Conservation (phyloP, 805 yeast species). For the Metschnikowia reukaufii region DNA sequence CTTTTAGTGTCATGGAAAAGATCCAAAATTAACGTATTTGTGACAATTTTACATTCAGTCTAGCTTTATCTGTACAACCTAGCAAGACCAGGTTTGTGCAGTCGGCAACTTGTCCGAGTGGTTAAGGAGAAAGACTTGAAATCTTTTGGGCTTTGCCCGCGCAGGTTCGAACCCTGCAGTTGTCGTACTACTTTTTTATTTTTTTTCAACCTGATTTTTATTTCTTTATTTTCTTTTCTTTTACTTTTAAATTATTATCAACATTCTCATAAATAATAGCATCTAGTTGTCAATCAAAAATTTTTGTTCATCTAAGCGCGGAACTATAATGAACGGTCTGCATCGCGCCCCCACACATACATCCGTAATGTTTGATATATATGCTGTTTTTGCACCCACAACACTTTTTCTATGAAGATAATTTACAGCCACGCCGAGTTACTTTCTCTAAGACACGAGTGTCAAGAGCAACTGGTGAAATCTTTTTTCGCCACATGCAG, state of each 20-base stretch:
- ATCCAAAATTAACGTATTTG: too few species aligned
- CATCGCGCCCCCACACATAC: neutral
- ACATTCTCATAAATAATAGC: too few species aligned
- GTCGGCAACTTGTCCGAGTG: conserved; percentile 28
- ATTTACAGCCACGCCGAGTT: conserved; percentile 12
- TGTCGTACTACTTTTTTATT: conserved; percentile 18
- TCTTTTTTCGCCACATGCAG: conserved; percentile 5
- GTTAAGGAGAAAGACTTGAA: conserved; percentile 29
- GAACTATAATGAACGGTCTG: neutral
- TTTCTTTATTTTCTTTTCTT: too few species aligned
- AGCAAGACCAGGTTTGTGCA: too few species aligned
- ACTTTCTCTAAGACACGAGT: conserved; percentile 16
- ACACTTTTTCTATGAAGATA: conserved; percentile 11
- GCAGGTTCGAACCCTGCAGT: conserved; percentile 28
- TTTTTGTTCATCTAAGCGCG: too few species aligned
- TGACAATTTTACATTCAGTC: too few species aligned
- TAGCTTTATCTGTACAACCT: too few species aligned
- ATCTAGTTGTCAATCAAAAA: too few species aligned
- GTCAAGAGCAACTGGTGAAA: conserved; percentile 11
- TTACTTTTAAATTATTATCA: too few species aligned
- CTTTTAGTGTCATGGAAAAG: too few species aligned
- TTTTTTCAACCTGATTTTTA: neutral
- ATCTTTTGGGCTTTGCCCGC: conserved; percentile 28
- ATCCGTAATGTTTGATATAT: neutral
- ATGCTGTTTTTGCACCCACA: conserved; percentile 16